A percentile compares a stretch with the other conserved stretches of the same genome.
phyloP scores from a whole-genome alignment of 768 basidiomycete species.

The Phaeolepiota aurea region DNA sequence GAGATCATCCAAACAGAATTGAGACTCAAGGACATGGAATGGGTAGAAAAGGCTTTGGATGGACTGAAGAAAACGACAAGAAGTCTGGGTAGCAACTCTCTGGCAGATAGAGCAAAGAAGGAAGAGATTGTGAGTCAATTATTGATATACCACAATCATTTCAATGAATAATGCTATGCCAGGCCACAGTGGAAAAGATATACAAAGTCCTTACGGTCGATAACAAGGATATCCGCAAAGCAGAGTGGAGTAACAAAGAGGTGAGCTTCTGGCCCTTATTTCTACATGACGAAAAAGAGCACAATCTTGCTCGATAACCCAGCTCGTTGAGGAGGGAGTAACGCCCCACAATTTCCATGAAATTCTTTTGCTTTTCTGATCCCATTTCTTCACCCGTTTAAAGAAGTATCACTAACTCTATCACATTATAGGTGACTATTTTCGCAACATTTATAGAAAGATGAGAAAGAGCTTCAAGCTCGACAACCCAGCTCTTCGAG shows the following conservation, averaged over 20 bases:
- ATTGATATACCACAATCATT: too few species aligned
- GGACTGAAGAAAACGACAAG: constrained; percentile 66
- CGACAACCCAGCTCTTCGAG: constrained; percentile 90
- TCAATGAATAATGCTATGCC: too few species aligned
- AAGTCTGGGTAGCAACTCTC: constrained; percentile 60
- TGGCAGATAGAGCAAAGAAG: constrained; percentile 93
- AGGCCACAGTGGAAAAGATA: constrained; percentile 86
- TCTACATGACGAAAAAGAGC: constrained; percentile 68
- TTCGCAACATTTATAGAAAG: constrained; percentile 13
- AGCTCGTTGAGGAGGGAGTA: constrained; percentile 95
- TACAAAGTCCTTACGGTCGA: constrained; percentile 72
- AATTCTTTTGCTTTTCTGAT: constrained; percentile 30
- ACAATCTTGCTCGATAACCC: constrained; percentile 71
- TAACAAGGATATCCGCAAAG: constrained; percentile 86
- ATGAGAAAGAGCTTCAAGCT: constrained; percentile 73
- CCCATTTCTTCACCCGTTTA: background rate
- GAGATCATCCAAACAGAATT: constrained; percentile 93
- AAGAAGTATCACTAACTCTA: background rate
- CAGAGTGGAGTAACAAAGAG: constrained; percentile 96
- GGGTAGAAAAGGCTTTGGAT: constrained; percentile 91
- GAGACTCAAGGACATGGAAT: constrained; percentile 95
- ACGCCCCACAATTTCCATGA: constrained; percentile 74
- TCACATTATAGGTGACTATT: background rate
- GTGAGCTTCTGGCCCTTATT: constrained; percentile 46
- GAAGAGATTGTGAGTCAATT: constrained; percentile 74